Evolutionary conservation across 768 basidiomycete species (phyloP).

Genomic region (Kwoniella shandongensis): DNA sequence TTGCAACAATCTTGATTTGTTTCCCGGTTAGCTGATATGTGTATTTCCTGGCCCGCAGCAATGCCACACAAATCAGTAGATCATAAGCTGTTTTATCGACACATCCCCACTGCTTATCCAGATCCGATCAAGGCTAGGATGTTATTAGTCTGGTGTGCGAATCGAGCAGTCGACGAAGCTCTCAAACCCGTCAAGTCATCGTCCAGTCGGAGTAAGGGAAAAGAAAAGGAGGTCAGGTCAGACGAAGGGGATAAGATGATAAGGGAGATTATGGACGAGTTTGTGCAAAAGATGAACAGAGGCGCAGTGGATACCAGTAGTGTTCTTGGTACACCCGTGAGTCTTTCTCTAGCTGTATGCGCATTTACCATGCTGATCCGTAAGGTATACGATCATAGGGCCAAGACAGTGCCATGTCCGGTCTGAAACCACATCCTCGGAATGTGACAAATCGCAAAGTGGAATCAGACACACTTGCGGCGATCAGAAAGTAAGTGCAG

Average conservation of each 20-base stretch:
- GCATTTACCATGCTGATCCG: not conserved
- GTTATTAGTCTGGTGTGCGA: constrained; percentile 46
- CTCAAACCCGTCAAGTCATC: constrained; percentile 1
- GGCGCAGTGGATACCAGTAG: constrained; percentile 48
- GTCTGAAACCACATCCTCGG: constrained; percentile 44
- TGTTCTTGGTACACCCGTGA: constrained; percentile 40
- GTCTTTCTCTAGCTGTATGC: constrained; percentile 6
- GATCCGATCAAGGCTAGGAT: constrained; percentile 49
- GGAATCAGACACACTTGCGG: constrained; percentile 30
- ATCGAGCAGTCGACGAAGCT: constrained; percentile 37
- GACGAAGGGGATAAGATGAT: constrained; percentile 47
- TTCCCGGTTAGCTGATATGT: too few species aligned
- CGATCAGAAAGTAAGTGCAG: constrained; percentile 39
- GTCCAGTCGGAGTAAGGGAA: constrained; percentile 23
- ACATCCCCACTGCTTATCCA: constrained; percentile 43
- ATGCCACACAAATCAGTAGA: constrained; percentile 49
- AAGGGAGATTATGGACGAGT: constrained; percentile 47
- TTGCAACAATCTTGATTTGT: not conserved
- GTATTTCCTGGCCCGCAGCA: constrained; percentile 18
- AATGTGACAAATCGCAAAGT: constrained; percentile 45
- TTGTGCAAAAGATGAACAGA: constrained; percentile 36
- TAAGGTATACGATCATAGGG: not conserved
- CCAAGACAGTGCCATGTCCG: constrained; percentile 7
- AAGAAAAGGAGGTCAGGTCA: constrained; percentile 30
- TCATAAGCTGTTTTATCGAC: constrained; percentile 40